These are phyloP conservation scores for Kalmusia sp. DNA, from an alignment of 2,329 filamentous ascomycete species.

Conservation along the genomic window DNA sequence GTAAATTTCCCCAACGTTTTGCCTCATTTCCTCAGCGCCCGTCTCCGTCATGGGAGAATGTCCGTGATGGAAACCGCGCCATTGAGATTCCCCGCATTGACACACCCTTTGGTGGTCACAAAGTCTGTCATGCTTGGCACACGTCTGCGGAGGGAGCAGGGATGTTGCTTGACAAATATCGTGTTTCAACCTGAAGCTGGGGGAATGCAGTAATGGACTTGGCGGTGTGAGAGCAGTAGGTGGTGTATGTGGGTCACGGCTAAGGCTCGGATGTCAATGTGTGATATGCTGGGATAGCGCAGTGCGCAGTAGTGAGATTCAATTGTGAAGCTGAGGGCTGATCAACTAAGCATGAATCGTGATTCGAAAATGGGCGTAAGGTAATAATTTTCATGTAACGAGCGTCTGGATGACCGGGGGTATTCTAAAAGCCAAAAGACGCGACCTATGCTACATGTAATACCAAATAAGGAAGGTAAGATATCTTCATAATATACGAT, in stretches of 20 bases:
- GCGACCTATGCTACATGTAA: constrained; percentile 6
- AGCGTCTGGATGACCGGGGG: constrained; percentile 4
- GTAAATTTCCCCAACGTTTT: too few species aligned
- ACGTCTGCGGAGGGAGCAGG: neutral
- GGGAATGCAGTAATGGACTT: neutral
- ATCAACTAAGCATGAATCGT: too few species aligned
- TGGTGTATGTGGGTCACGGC: neutral
- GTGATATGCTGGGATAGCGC: too few species aligned
- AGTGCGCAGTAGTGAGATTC: too few species aligned
- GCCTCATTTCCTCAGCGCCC: too few species aligned
- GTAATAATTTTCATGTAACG: constrained; percentile 3
- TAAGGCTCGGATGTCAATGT: neutral
- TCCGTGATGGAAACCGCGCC: too few species aligned
- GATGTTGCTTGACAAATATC: neutral
- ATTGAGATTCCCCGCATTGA: too few species aligned
- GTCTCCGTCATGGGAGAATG: too few species aligned
- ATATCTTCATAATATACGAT: neutral
- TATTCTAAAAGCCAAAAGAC: constrained; percentile 6
- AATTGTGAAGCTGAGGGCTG: too few species aligned
- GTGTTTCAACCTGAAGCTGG: neutral
- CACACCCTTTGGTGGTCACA: neutral
- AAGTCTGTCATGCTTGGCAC: neutral
- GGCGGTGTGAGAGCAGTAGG: neutral
- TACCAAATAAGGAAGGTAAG: constrained; percentile 6
- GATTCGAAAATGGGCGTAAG: too few species aligned